Conservation (phyloP, 163 green algal genomes). For the Scenedesmus sp. region DNA sequence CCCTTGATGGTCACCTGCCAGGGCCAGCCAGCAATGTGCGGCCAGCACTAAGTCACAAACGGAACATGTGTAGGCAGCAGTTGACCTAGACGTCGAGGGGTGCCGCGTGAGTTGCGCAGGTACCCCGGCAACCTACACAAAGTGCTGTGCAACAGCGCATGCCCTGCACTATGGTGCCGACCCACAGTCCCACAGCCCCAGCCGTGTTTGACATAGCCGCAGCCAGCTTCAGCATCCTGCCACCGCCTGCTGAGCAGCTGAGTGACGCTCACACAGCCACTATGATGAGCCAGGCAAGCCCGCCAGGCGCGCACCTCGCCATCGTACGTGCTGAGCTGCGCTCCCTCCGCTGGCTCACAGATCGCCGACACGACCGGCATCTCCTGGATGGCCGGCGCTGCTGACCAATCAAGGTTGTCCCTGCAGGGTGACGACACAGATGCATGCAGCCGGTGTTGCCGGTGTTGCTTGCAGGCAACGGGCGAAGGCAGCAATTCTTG, state of each 20-base stretch:
- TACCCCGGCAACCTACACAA: not conserved
- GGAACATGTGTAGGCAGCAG: no score
- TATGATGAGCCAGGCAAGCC: not conserved
- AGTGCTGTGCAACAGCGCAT: not conserved
- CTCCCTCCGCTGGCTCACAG: conserved; percentile 69
- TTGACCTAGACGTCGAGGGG: not conserved
- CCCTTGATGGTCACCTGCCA: conserved; percentile 66
- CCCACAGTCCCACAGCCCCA: not conserved
- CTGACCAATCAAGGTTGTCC: conserved; percentile 56
- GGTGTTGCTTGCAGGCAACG: not conserved
- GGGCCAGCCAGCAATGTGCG: not conserved
- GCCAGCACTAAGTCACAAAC: not conserved
- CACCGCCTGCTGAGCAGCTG: no score
- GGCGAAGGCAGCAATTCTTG: not conserved
- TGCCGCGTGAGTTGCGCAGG: no score
- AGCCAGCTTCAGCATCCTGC: no score
- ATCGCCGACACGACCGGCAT: conserved; percentile 83
- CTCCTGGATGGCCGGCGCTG: conserved; percentile 85
- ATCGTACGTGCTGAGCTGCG: conserved; percentile 57
- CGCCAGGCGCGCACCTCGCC: conserved; percentile 57
- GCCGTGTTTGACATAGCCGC: no score
- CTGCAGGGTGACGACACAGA: not conserved
- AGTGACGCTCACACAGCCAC: not conserved
- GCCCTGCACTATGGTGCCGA: not conserved
- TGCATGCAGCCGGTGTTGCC: no score